Evolutionary conservation across 495 filamentous ascomycete species (phyloP).

Genomic region (Xylaria curta): DNA sequence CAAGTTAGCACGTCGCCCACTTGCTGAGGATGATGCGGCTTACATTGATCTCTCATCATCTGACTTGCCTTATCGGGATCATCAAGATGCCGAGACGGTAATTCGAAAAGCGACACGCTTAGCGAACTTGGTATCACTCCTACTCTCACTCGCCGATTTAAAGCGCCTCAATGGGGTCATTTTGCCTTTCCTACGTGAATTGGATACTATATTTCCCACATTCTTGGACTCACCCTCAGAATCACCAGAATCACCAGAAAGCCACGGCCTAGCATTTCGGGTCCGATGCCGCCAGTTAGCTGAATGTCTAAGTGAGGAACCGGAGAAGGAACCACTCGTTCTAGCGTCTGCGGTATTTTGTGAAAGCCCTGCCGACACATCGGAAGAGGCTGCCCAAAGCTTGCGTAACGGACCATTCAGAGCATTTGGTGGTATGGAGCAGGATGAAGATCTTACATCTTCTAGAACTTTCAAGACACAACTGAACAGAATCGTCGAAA

Average conservation of each 20-base stretch:
- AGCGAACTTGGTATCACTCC: slow-evolving; percentile 37
- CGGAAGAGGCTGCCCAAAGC: slow-evolving; percentile 10
- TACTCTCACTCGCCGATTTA: slow-evolving; percentile 30
- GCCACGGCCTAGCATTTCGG: slow-evolving; percentile 29
- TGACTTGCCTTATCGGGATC: slow-evolving; percentile 25
- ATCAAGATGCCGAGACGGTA: slow-evolving; percentile 15
- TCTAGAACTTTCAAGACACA: slow-evolving; percentile 7
- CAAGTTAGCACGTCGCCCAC: slow-evolving; percentile 29
- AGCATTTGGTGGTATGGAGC: slow-evolving; percentile 25
- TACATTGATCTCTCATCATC: slow-evolving; percentile 31
- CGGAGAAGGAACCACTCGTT: slow-evolving; percentile 22
- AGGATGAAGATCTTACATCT: slow-evolving; percentile 7
- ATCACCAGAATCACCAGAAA: neutral
- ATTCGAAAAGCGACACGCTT: slow-evolving; percentile 28
- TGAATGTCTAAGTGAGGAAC: slow-evolving; percentile 20
- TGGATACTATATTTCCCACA: slow-evolving; percentile 31
- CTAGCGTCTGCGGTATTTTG: slow-evolving; percentile 35
- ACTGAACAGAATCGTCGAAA: slow-evolving; percentile 24
- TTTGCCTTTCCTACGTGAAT: slow-evolving; percentile 28
- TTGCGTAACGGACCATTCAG: slow-evolving; percentile 32
- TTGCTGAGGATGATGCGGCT: slow-evolving; percentile 21
- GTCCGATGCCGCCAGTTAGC: slow-evolving; percentile 32
- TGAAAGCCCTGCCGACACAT: neutral
- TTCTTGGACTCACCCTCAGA: slow-evolving; percentile 15
- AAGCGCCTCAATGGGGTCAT: slow-evolving; percentile 4